Conservation (phyloP, 2,329 filamentous ascomycete species). For the Fusarium sp. region DNA sequence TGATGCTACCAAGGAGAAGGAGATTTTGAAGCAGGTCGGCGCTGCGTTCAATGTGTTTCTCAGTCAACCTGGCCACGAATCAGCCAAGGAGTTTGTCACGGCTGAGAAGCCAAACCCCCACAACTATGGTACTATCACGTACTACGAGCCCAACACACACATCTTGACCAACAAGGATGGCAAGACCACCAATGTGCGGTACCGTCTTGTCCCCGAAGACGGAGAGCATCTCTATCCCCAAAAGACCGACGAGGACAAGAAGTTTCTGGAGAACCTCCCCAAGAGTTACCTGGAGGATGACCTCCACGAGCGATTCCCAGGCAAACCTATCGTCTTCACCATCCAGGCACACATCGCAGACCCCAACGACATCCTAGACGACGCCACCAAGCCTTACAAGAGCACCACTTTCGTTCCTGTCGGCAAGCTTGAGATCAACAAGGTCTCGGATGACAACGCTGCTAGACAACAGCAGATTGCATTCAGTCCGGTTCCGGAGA, state of each 20-base stretch:
- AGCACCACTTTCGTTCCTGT: slow-evolving; percentile 3
- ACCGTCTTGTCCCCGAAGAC: slow-evolving; percentile 14
- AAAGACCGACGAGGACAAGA: not conserved
- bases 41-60: slow-evolving; percentile 1
- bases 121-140: slow-evolving; percentile 28
- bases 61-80: not conserved
- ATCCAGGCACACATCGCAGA: slow-evolving; percentile 30
- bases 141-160: slow-evolving; percentile 31
- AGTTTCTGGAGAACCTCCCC: not conserved
- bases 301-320: slow-evolving; percentile 6
- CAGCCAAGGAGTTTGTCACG: slow-evolving; percentile 7
- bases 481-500: slow-evolving; percentile 14
- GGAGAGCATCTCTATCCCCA: slow-evolving; percentile 19
- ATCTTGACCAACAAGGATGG: slow-evolving; percentile 21
- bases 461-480: slow-evolving; percentile 14
- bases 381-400: slow-evolving; percentile 5
- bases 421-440: slow-evolving; percentile 24
- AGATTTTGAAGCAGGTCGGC: not conserved
- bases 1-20: slow-evolving; percentile 9
- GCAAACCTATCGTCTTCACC: slow-evolving; percentile 22
- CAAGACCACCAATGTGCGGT: slow-evolving; percentile 14
- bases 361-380: not conserved
- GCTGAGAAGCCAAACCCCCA: slow-evolving; percentile 27
- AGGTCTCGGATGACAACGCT: slow-evolving; percentile 12
- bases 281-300: slow-evolving; percentile 26